Conservation (phyloP, 2,329 filamentous ascomycete species). For the Paecilomyces variotii region DNA sequence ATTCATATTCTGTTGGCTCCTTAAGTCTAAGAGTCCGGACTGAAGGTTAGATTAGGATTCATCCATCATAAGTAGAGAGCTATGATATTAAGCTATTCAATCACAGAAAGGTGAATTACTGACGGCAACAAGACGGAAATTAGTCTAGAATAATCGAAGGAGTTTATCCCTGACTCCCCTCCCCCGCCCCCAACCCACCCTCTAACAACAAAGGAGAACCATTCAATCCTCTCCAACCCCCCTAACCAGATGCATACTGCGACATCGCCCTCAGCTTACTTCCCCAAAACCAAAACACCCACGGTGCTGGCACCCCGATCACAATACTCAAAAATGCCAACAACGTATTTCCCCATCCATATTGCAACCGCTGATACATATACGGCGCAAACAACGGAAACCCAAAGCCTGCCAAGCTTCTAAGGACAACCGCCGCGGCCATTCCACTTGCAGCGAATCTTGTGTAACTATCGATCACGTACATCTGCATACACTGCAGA, state of each 20-base stretch:
- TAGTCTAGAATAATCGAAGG: too few relatives aligned
- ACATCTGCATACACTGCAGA: conserved; percentile 26
- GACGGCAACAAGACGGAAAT: too few relatives aligned
- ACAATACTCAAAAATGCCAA: conserved; percentile 19
- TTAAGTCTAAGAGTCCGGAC: too few relatives aligned
- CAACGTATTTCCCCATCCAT: conserved; percentile 16
- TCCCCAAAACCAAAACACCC: conserved; percentile 38
- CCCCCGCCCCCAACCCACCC: too few relatives aligned
- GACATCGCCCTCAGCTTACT: conserved; percentile 22
- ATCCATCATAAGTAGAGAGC: too few relatives aligned
- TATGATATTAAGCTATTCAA: too few relatives aligned
- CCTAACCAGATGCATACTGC: neutral
- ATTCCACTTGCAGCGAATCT: conserved; percentile 14
- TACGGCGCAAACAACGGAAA: conserved; percentile 18
- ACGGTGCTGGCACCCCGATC: conserved; percentile 32
- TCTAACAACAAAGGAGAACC: too few relatives aligned
- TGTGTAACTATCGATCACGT: conserved; percentile 16
- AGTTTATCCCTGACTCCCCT: too few relatives aligned
- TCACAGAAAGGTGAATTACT: too few relatives aligned
- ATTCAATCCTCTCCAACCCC: too few relatives aligned
- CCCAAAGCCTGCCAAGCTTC: conserved; percentile 16
- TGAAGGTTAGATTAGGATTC: too few relatives aligned
- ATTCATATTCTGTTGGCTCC: too few relatives aligned
- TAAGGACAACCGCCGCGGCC: conserved; percentile 11
- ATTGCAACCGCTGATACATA: conserved; percentile 12